Evolutionary conservation across 176 grass and related monocot genomes (phyloP).

Genomic region (Oryza meridionalis): DNA sequence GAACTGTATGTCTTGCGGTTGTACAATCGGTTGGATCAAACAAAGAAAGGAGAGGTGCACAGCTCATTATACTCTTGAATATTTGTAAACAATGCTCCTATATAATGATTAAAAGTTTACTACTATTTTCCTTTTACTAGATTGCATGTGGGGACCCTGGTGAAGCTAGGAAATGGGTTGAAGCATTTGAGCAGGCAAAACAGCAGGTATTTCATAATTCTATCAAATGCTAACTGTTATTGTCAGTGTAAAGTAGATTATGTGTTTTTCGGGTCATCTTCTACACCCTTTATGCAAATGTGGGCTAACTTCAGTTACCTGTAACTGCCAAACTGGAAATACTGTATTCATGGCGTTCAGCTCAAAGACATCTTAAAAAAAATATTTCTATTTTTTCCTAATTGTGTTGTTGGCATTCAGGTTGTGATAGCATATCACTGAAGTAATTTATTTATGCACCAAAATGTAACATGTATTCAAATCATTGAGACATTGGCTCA

Average conservation of each 20-base stretch:
- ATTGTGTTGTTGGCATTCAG: constrained; percentile 13
- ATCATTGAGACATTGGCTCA: background rate
- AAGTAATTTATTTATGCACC: constrained; percentile 5
- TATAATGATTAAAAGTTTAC: constrained; percentile 21
- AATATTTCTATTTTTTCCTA: constrained; percentile 9
- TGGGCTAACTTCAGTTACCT: constrained; percentile 14
- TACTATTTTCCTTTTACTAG: constrained; percentile 47
- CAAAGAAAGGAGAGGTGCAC: constrained; percentile 93
- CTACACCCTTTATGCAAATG: constrained; percentile 16
- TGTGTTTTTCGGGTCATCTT: constrained; percentile 16
- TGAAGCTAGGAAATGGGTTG: constrained; percentile 76
- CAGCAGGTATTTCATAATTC: constrained; percentile 60
- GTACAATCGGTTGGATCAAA: constrained; percentile 76
- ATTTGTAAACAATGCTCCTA: constrained; percentile 28
- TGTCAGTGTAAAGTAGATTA: constrained; percentile 11
- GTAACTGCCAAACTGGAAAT: background rate
- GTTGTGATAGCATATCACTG: background rate
- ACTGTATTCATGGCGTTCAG: constrained; percentile 1
- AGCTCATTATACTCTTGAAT: constrained; percentile 8
- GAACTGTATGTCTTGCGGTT: constrained; percentile 76
- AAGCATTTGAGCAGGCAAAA: constrained; percentile 94
- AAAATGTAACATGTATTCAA: constrained; percentile 21
- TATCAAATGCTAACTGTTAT: constrained; percentile 17
- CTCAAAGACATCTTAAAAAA: background rate
- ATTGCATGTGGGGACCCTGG: constrained; percentile 78